phyloP scores from a whole-genome alignment of 768 basidiomycete species.

The Tephrocybe sp. region DNA sequence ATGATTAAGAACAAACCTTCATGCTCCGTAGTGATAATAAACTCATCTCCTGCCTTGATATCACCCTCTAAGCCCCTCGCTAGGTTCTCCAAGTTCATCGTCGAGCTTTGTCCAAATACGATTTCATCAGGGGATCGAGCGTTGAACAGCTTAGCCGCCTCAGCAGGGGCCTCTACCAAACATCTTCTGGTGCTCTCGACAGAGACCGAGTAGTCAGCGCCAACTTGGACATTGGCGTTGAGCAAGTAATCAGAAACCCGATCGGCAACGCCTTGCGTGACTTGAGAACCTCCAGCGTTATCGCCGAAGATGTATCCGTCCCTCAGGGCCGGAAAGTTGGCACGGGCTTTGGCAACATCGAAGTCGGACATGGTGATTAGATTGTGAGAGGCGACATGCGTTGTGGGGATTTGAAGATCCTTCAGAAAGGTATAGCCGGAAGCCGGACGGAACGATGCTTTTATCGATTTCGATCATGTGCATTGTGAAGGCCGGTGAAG shows the following conservation, averaged over 20 bases:
- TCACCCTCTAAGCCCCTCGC: conserved; percentile 56
- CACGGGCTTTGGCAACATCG: conserved; percentile 50
- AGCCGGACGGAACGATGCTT: background rate
- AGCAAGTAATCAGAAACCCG: conserved; percentile 64
- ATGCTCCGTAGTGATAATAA: conserved; percentile 78
- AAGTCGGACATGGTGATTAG: conserved; percentile 24
- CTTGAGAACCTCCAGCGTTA: conserved; percentile 76
- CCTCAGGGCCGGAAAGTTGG: conserved; percentile 60
- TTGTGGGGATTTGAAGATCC: background rate
- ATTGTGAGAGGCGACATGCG: background rate
- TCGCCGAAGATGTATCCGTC: conserved; percentile 67
- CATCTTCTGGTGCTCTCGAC: conserved; percentile 46
- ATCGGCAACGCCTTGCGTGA: conserved; percentile 51
- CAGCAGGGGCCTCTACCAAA: conserved; percentile 43
- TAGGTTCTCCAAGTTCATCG: conserved; percentile 68
- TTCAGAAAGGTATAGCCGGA: background rate
- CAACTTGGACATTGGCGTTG: conserved; percentile 73
- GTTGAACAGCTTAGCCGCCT: conserved; percentile 60
- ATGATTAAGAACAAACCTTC: conserved; percentile 47
- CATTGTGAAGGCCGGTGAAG: background rate
- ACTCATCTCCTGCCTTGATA: conserved; percentile 62
- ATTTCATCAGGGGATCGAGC: conserved; percentile 62
- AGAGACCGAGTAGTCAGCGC: conserved; percentile 66
- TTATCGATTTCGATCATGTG: background rate
- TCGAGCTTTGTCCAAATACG: conserved; percentile 64